Evolutionary conservation across 371 early-diverging fungal genomes (phyloP).

Genomic region (Dinochytrium kinnereticum): DNA sequence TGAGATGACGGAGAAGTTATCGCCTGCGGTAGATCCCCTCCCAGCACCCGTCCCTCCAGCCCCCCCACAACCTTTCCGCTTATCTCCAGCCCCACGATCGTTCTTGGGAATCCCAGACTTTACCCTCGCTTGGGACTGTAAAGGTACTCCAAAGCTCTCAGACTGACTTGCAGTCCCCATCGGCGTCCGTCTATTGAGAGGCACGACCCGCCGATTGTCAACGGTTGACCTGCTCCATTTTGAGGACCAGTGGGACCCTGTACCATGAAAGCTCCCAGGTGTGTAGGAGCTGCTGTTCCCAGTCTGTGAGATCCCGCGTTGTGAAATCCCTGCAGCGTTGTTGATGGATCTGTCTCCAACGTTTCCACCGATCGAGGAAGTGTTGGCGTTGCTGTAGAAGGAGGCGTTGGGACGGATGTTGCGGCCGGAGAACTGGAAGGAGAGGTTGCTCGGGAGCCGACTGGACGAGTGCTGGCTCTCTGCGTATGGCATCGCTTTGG

Average conservation of each 20-base stretch:
- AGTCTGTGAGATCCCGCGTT: not conserved
- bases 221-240: constrained; percentile 1
- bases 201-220: constrained; percentile 2
- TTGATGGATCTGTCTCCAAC: not conserved
- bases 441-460: constrained; percentile 12
- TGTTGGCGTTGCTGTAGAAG: not conserved
- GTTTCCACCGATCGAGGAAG: not conserved
- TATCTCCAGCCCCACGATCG: not conserved
- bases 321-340: not conserved
- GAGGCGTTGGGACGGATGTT: not conserved
- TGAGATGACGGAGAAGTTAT: constrained; percentile 23
- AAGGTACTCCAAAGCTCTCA: constrained; percentile 4
- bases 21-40: not conserved
- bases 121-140: not conserved
- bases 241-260: constrained; percentile 9
- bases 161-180: not conserved
- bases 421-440: constrained; percentile 16
- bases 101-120: not conserved
- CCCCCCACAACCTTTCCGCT: constrained; percentile 1
- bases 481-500: constrained; percentile 8
- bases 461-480: constrained; percentile 12
- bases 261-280: constrained; percentile 17
- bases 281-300: not conserved
- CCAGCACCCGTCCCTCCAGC: not conserved
- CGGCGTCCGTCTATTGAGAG: not conserved